Base-by-base conservation (phyloP, 2,329 filamentous ascomycete genomes). In the Claviceps citrina region DNA sequence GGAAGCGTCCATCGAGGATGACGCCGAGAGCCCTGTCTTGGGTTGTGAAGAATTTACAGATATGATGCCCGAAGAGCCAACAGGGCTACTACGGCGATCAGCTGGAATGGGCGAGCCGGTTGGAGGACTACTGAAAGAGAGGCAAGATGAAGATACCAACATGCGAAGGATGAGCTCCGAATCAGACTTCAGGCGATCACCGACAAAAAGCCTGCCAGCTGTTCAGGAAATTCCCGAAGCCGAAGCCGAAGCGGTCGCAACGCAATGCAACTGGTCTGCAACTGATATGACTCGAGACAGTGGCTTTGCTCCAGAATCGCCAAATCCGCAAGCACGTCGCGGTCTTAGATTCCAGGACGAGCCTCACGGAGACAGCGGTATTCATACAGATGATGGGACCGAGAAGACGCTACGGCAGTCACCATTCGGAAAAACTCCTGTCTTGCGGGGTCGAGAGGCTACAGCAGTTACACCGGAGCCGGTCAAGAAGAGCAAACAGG, bases 341-440 rank as follows among this genome's bases (percentile, higher is more conserved):
- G 64, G 55, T 46, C 53, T 54, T 38, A 42, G 50, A 1, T 46
- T 54, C 12, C 54, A 56, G 10, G 54, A 61, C 16, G 56, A 62
- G 24, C 50, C 55, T 24, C 57, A 62, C 36, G 64, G 68, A 32
- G 73, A 78, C 49, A 77, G 73, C 53, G 72, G 70, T 20, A 66
- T 76, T 24, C 68, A 75, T 47, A 58, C 73, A 32, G 65, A 63
- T 18, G 69, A 46, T 51, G 41, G 31, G 34, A 41, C 42, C 27
- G 53, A 54, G 34, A 51, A 51, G 43, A 52, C 48, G 31, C 48
- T 52, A 19, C 52, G 52, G 33, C 54, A 52, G 18, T 60, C 61
- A 24, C 51, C 60, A 8, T 51, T 56, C 37, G 54, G 48, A 13
- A n/a, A n/a, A n/a, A 64, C 63, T 4, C 63, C 65, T 1, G 54